Evolutionary conservation across 2,329 filamentous ascomycete genomes (phyloP).

Genomic region (Aaosphaeria arxii): DNA sequence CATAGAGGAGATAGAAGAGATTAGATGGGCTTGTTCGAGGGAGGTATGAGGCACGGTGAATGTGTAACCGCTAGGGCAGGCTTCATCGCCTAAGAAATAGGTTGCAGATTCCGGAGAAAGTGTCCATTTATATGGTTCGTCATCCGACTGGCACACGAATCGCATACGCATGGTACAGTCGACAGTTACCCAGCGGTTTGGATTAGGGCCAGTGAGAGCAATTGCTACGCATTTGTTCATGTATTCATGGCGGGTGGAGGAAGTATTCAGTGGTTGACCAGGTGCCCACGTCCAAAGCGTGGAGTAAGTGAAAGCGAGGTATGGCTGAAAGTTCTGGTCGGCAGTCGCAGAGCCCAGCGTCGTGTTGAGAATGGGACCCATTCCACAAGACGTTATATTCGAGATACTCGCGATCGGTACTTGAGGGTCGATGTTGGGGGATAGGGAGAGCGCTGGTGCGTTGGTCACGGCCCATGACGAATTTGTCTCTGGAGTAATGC

Average conservation of each 20-base stretch:
- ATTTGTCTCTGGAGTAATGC: conserved; percentile 46
- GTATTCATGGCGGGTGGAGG: conserved; percentile 21
- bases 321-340: conserved; percentile 44
- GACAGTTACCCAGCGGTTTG: conserved; percentile 57
- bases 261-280: conserved; percentile 53
- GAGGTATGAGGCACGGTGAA: conserved; percentile 61
- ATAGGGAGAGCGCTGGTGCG: conserved; percentile 13
- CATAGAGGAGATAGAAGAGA: conserved; percentile 18
- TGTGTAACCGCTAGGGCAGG: conserved; percentile 48
- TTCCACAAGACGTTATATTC: conserved; percentile 55
- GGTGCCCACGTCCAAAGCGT: conserved; percentile 61
- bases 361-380: conserved; percentile 58
- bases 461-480: conserved; percentile 42
- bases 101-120: conserved; percentile 43
- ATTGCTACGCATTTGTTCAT: conserved; percentile 55
- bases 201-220: conserved; percentile 38
- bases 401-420: conserved; percentile 23
- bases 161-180: conserved; percentile 53
- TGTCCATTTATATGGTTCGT: conserved; percentile 57
- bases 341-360: conserved; percentile 54
- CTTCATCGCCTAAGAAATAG: conserved; percentile 43
- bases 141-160: conserved; percentile 55
- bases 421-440: conserved; percentile 19
- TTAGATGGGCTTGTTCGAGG: conserved; percentile 62
- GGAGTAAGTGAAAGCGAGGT: conserved; percentile 50